Conservation (phyloP, 2,329 filamentous ascomycete genomes). For the Monascus ruber region DNA sequence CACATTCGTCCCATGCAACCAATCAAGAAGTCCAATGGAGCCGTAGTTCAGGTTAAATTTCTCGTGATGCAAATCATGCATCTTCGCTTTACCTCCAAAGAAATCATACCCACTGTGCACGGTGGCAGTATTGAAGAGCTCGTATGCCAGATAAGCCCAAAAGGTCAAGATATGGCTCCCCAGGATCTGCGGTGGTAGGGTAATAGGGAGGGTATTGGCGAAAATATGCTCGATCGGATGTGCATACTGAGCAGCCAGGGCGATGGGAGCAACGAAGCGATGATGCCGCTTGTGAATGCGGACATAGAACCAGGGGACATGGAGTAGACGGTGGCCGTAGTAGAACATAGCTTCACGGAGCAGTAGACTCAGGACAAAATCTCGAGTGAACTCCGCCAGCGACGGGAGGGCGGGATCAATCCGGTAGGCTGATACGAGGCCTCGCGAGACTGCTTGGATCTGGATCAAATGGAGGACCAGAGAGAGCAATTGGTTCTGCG, state of each 20-base stretch:
- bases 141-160: slow-evolving; percentile 39
- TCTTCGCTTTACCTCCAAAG: slow-evolving; percentile 31
- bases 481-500: slow-evolving; percentile 39
- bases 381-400: slow-evolving; percentile 22
- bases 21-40: slow-evolving; percentile 42
- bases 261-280: slow-evolving; percentile 44
- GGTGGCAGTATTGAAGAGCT: slow-evolving; percentile 42
- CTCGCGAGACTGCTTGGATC: slow-evolving; percentile 7
- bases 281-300: slow-evolving; percentile 48
- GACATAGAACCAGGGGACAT: slow-evolving; percentile 38
- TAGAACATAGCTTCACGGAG: slow-evolving; percentile 45
- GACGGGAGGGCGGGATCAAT: slow-evolving; percentile 30
- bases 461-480: slow-evolving; percentile 21
- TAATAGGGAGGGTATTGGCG: slow-evolving; percentile 43
- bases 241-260: slow-evolving; percentile 45
- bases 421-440: slow-evolving; percentile 24
- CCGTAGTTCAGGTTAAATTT: slow-evolving; percentile 46
- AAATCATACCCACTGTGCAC: slow-evolving; percentile 51
- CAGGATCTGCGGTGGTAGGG: slow-evolving; percentile 38
- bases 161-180: slow-evolving; percentile 41
- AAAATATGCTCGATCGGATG: slow-evolving; percentile 47
- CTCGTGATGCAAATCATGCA: slow-evolving; percentile 49
- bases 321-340: slow-evolving; percentile 44
- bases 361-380: slow-evolving; percentile 33
- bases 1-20: slow-evolving; percentile 41